A percentile compares a stretch with the other conserved stretches of the same genome.
phyloP scores from a whole-genome alignment of 2,329 filamentous ascomycete species.

The Aspergillus amoenus region DNA sequence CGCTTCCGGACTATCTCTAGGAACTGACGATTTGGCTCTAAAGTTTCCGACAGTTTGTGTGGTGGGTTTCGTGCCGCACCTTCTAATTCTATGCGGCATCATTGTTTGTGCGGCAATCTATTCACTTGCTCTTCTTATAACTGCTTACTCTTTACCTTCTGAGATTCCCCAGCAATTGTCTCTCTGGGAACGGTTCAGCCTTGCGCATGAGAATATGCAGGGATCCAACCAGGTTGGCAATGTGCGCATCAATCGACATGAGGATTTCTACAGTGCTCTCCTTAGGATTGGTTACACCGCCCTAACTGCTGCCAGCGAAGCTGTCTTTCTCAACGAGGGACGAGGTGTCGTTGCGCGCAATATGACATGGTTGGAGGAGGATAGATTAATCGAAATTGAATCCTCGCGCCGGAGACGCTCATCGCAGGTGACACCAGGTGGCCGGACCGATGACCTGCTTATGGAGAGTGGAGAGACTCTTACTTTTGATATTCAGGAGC shows the following conservation, averaged over 20 bases:
- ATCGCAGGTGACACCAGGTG: slow-evolving; percentile 15
- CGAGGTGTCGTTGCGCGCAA: slow-evolving; percentile 68
- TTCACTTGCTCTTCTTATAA: slow-evolving; percentile 70
- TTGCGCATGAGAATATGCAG: slow-evolving; percentile 86
- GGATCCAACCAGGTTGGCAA: slow-evolving; percentile 82
- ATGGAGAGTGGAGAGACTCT: slow-evolving; percentile 35
- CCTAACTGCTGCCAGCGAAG: slow-evolving; percentile 90
- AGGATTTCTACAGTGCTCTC: slow-evolving; percentile 93
- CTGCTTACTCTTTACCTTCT: slow-evolving; percentile 65
- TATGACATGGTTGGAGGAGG: slow-evolving; percentile 90
- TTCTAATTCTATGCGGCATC: slow-evolving; percentile 82
- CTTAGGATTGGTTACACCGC: slow-evolving; percentile 83
- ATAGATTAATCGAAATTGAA: slow-evolving; percentile 76
- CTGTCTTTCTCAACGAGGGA: slow-evolving; percentile 93
- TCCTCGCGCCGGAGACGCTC: slow-evolving; percentile 36
- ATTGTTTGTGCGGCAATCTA: slow-evolving; percentile 75
- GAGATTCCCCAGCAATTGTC: slow-evolving; percentile 47
- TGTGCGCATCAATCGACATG: slow-evolving; percentile 76
- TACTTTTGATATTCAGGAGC: slow-evolving; percentile 36
- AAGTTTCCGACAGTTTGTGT: slow-evolving; percentile 93
- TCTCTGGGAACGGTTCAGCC: slow-evolving; percentile 60
- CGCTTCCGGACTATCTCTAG: slow-evolving; percentile 46
- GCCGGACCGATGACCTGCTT: slow-evolving; percentile 17
- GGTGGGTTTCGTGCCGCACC: slow-evolving; percentile 89
- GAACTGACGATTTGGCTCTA: slow-evolving; percentile 61